phyloP scores from a whole-genome alignment of 2,329 filamentous ascomycete species.

The Chaetomiaceae sp. region DNA sequence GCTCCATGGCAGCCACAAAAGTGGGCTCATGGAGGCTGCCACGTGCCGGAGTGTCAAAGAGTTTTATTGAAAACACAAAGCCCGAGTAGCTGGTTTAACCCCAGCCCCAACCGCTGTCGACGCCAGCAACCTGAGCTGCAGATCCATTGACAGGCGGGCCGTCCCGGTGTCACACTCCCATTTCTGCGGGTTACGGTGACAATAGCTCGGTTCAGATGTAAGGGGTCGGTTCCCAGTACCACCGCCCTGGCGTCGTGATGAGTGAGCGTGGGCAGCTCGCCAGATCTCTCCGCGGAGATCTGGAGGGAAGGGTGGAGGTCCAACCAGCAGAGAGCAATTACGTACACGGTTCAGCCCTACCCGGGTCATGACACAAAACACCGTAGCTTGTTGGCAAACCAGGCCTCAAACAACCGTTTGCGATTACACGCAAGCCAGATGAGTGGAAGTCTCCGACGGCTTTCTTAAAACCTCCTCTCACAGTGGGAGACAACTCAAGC shows the following conservation, averaged over 20 bases:
- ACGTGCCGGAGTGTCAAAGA: background rate
- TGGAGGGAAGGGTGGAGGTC: background rate
- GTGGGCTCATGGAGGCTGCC: background rate
- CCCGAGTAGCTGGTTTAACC: background rate
- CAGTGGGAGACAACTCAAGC: background rate
- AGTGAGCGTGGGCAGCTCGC: background rate
- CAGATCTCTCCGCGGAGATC: conserved; percentile 2
- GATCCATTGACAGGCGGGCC: conserved; percentile 1
- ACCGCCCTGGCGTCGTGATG: background rate
- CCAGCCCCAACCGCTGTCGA: background rate
- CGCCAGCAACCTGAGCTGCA: background rate
- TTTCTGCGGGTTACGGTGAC: background rate
- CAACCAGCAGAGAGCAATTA: background rate
- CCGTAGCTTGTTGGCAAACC: background rate
- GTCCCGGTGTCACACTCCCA: conserved; percentile 1
- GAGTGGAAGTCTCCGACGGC: background rate
- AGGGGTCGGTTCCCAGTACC: background rate
- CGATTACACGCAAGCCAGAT: background rate
- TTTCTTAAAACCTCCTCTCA: background rate
- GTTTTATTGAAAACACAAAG: background rate
- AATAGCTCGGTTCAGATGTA: background rate
- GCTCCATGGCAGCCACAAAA: too few species aligned
- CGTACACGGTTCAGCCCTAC: conserved; percentile 3
- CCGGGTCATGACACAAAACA: background rate
- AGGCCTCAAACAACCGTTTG: background rate